phyloP scores from a whole-genome alignment of 2,329 filamentous ascomycete genomes.

The Aspergillus vadensis region DNA sequence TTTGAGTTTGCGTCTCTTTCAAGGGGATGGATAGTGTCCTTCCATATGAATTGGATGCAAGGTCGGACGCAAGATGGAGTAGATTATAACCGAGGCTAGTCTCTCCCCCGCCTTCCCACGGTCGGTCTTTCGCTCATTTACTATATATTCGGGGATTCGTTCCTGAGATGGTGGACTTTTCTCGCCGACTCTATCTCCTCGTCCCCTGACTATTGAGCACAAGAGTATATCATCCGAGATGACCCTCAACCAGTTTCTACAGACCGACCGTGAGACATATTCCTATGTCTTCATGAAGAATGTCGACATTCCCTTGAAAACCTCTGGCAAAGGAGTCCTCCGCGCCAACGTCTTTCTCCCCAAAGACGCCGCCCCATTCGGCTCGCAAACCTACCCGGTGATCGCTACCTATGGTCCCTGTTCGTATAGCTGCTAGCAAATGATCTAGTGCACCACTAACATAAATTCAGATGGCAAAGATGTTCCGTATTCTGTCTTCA shows the following conservation, averaged over 20 bases:
- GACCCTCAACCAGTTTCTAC: neutral
- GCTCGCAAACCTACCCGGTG: conserved; percentile 49
- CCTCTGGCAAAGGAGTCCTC: neutral
- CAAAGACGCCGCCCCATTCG: neutral
- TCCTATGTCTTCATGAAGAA: neutral
- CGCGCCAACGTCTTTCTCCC: neutral
- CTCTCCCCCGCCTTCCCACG: too few species aligned
- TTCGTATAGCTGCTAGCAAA: neutral
- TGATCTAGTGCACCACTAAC: neutral
- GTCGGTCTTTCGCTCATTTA: neutral
- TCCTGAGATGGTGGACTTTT: neutral
- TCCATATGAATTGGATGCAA: neutral
- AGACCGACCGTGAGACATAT: neutral
- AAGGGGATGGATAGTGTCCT: neutral
- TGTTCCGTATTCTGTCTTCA: neutral
- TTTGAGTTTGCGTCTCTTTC: neutral
- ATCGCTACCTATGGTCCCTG: conserved; percentile 69
- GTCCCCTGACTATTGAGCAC: neutral
- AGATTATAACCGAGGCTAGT: too few species aligned
- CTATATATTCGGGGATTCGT: neutral
- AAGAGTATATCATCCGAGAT: neutral
- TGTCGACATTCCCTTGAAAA: neutral
- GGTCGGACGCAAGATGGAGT: too few species aligned
- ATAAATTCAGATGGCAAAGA: neutral
- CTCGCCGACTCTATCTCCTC: neutral